Percentiles rank a stretch among this genome's conserved stretches.
phyloP scores from a whole-genome alignment of 177 flowering plant species.

The Vitis hybrid region DNA sequence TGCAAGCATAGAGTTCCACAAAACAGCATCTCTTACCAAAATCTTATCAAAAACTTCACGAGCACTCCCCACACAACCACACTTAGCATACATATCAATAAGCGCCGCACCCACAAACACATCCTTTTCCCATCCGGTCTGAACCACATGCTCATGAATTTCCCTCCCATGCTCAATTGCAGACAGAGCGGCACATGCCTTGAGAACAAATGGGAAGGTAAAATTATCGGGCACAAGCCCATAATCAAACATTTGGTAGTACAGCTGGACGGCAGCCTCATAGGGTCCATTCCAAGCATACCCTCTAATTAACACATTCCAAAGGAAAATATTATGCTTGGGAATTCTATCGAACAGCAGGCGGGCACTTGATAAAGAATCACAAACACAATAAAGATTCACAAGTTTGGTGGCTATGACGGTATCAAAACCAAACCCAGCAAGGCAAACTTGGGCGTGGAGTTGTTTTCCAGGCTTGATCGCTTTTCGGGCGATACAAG shows the following conservation, averaged over 20 bases:
- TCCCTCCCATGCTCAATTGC: slow-evolving; percentile 46
- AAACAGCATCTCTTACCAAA: slow-evolving; percentile 49
- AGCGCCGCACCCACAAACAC: slow-evolving; percentile 69
- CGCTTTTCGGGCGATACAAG: slow-evolving; percentile 40
- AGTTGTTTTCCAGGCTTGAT: slow-evolving; percentile 59
- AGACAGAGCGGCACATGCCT: slow-evolving; percentile 64
- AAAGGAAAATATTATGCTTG: slow-evolving; percentile 50
- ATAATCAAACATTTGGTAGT: slow-evolving; percentile 44
- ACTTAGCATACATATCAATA: slow-evolving; percentile 76
- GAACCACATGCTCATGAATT: slow-evolving; percentile 41
- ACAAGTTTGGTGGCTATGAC: slow-evolving; percentile 56
- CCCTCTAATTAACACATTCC: slow-evolving; percentile 75
- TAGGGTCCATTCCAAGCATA: slow-evolving; percentile 73
- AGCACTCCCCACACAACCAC: slow-evolving; percentile 50
- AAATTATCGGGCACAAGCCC: slow-evolving; percentile 63
- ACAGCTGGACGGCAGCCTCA: slow-evolving; percentile 49
- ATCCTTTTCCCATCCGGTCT: slow-evolving; percentile 49
- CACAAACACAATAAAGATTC: slow-evolving; percentile 44
- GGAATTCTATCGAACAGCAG: slow-evolving; percentile 61
- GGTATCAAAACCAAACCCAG: slow-evolving; percentile 34
- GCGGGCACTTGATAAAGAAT: slow-evolving; percentile 39
- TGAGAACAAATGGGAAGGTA: slow-evolving; percentile 72
- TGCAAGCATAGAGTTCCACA: slow-evolving; percentile 73
- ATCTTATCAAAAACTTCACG: slow-evolving; percentile 54
- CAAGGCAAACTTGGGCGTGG: slow-evolving; percentile 43